These are phyloP conservation scores for Hymenoscyphus salicellus DNA, from an alignment of 2,329 filamentous ascomycete species.

Conservation along the genomic window DNA sequence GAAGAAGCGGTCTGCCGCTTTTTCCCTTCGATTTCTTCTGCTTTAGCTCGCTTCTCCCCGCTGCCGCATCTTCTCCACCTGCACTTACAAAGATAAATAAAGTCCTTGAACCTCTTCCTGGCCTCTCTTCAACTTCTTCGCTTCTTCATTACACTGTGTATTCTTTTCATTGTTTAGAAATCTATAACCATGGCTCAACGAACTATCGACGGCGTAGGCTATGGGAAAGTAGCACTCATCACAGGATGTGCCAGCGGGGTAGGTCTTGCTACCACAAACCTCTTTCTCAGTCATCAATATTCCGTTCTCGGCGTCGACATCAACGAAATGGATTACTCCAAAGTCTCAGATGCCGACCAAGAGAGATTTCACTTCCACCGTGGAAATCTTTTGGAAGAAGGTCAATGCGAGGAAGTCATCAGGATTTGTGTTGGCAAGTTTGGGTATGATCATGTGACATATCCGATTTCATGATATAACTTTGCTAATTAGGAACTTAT, in stretches of 20 bases:
- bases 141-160: too few species aligned
- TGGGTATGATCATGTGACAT: constrained; percentile 21
- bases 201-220: not conserved
- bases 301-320: constrained; percentile 36
- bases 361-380: constrained; percentile 37
- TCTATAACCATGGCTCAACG: not conserved
- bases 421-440: constrained; percentile 34
- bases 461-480: not conserved
- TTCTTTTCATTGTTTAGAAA: too few species aligned
- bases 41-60: too few species aligned
- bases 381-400: constrained; percentile 33
- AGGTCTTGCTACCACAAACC: constrained; percentile 36
- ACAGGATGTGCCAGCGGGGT: constrained; percentile 38
- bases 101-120: too few species aligned
- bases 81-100: too few species aligned
- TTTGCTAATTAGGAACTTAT: not conserved
- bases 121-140: too few species aligned
- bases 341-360: constrained; percentile 20
- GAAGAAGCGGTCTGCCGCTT: too few species aligned
- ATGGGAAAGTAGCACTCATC: constrained; percentile 32
- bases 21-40: too few species aligned
- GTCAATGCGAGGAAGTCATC: constrained; percentile 37
- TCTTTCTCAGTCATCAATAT: constrained; percentile 35
- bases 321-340: constrained; percentile 34
- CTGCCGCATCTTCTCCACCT: too few species aligned